Evolutionary conservation across 1,284 basidiomycete species (phyloP).

Genomic region (Apiotrichum domesticum): DNA sequence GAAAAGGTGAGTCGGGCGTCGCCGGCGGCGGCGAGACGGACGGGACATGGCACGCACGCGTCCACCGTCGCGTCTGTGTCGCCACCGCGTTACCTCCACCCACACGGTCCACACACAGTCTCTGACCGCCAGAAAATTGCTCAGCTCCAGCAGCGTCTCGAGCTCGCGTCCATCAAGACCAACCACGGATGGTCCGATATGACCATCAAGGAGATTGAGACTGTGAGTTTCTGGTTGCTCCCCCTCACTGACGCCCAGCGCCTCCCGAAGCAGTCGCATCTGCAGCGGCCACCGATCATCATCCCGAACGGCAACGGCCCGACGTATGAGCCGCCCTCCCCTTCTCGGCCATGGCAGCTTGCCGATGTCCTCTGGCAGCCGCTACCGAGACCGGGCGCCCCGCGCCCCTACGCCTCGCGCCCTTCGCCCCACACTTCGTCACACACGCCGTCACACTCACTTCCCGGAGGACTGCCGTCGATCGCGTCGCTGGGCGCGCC

Average conservation of each 20-base stretch:
- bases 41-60: too few species aligned
- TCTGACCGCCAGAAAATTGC: conserved; percentile 31
- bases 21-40: too few species aligned
- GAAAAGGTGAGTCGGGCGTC: conserved; percentile 35
- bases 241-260: conserved; percentile 4
- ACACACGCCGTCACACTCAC: conserved; percentile 15
- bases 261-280: conserved; percentile 14
- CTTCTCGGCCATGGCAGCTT: conserved; percentile 41
- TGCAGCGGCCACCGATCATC: conserved; percentile 11
- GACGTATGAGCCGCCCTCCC: conserved; percentile 39
- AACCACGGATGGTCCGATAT: conserved; percentile 42
- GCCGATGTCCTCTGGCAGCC: conserved; percentile 43
- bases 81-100: too few species aligned
- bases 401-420: conserved; percentile 1
- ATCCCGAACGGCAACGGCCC: conserved; percentile 15
- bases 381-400: conserved; percentile 34
- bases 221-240: conserved; percentile 11
- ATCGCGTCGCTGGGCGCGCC: conserved; percentile 3
- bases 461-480: conserved; percentile 12
- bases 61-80: too few species aligned
- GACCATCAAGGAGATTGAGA: conserved; percentile 42
- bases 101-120: too few species aligned
- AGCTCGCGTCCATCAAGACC: conserved; percentile 43
- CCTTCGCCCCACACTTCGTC: conserved; percentile 5
- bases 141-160: conserved; percentile 40